Conservation (phyloP, 2,329 filamentous ascomycete genomes). For the Microdochium nivale region DNA sequence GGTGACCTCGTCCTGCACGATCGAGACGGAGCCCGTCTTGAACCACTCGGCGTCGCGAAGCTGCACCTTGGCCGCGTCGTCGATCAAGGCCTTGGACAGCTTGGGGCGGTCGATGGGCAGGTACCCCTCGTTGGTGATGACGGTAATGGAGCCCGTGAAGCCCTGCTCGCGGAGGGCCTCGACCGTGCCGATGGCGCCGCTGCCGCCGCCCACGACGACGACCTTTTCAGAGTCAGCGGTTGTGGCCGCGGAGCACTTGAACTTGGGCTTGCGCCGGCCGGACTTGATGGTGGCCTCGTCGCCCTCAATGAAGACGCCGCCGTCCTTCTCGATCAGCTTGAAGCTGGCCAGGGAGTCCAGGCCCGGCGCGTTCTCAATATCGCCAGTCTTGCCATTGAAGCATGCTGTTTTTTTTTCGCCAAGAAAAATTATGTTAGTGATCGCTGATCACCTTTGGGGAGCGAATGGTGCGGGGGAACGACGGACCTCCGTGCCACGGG, state of each 20-base stretch:
- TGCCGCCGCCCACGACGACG: slow-evolving; percentile 83
- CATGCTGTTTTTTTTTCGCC: slow-evolving; percentile 54
- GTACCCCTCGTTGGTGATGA: slow-evolving; percentile 78
- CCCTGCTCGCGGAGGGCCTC: slow-evolving; percentile 78
- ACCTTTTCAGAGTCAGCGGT: slow-evolving; percentile 52
- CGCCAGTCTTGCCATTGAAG: slow-evolving; percentile 81
- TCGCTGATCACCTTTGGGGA: not conserved
- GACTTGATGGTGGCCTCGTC: slow-evolving; percentile 72
- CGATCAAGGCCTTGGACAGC: slow-evolving; percentile 85
- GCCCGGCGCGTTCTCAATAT: slow-evolving; percentile 91
- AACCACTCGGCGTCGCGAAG: slow-evolving; percentile 75
- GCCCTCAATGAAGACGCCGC: slow-evolving; percentile 74
- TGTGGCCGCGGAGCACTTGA: slow-evolving; percentile 54
- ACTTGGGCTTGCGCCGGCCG: slow-evolving; percentile 63
- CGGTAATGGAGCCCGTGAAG: slow-evolving; percentile 69
- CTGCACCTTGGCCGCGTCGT: slow-evolving; percentile 70
- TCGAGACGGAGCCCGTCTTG: slow-evolving; percentile 48
- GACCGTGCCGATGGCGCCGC: slow-evolving; percentile 71
- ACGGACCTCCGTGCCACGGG: slow-evolving; percentile 87
- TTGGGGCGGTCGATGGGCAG: slow-evolving; percentile 90
- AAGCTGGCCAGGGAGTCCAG: slow-evolving; percentile 81
- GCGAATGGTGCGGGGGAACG: not conserved
- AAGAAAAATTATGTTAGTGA: slow-evolving; percentile 3
- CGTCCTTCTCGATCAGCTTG: slow-evolving; percentile 71
- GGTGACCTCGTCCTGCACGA: slow-evolving; percentile 56